Conservation (phyloP, 2,329 filamentous ascomycete genomes). For the Coniosporium tulheliwenetii region DNA sequence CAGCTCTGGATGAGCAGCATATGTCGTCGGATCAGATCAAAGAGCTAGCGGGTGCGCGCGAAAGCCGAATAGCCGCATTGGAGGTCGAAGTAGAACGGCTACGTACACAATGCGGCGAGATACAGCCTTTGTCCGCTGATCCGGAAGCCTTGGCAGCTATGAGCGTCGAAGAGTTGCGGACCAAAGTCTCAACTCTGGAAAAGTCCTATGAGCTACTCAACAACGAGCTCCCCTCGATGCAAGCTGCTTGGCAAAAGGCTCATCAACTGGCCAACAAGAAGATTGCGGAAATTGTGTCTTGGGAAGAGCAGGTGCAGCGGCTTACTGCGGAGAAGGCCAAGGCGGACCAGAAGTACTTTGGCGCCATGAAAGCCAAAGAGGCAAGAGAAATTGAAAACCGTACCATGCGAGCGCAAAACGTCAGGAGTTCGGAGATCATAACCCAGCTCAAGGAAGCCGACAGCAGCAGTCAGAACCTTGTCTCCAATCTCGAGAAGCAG, state of each 20-base stretch:
- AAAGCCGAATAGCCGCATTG: slow-evolving; percentile 64
- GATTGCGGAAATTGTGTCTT: slow-evolving; percentile 55
- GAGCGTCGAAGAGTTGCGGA: slow-evolving; percentile 53
- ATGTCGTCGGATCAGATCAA: slow-evolving; percentile 56
- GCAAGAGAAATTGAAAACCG: slow-evolving; percentile 67
- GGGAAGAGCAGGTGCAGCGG: slow-evolving; percentile 64
- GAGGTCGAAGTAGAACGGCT: slow-evolving; percentile 72
- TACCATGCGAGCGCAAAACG: slow-evolving; percentile 64
- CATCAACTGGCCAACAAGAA: slow-evolving; percentile 76
- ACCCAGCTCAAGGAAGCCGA: slow-evolving; percentile 86
- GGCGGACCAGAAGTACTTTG: slow-evolving; percentile 96
- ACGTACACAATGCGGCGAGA: slow-evolving; percentile 36
- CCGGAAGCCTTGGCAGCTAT: slow-evolving; percentile 40
- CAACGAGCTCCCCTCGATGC: slow-evolving; percentile 76
- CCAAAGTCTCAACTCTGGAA: slow-evolving; percentile 59
- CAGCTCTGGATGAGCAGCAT: slow-evolving; percentile 61
- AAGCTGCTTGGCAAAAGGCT: slow-evolving; percentile 80
- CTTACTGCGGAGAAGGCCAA: slow-evolving; percentile 83
- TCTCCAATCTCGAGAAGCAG: slow-evolving; percentile 84
- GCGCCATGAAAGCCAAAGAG: slow-evolving; percentile 86
- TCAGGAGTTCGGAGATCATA: slow-evolving; percentile 86
- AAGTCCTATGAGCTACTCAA: slow-evolving; percentile 73
- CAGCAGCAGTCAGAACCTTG: slow-evolving; percentile 54
- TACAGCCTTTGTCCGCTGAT: slow-evolving; percentile 16
- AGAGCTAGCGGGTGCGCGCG: slow-evolving; percentile 64